Evolutionary conservation across 176 grass and related monocot genomes (phyloP).

Genomic region (Cymbopogon citratus): DNA sequence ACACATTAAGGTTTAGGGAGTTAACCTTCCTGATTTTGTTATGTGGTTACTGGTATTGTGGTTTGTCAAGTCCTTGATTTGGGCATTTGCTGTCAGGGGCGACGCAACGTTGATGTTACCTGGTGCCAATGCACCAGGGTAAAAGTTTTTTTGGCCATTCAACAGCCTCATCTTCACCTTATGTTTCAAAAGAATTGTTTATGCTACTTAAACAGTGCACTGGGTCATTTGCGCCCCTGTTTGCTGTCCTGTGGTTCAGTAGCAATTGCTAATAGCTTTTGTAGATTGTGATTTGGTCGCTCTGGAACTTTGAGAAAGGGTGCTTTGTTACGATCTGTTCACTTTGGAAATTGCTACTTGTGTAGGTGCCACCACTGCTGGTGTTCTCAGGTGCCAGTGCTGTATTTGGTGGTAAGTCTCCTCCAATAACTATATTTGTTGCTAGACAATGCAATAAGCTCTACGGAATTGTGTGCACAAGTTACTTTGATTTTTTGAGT

Average conservation of each 20-base stretch:
- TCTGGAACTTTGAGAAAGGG: background rate
- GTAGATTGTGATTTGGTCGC: background rate
- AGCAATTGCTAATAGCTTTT: background rate
- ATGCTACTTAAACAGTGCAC: background rate
- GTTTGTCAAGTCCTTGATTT: background rate
- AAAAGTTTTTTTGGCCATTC: background rate
- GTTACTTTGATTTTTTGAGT: background rate
- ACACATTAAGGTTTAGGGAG: background rate
- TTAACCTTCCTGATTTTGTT: background rate
- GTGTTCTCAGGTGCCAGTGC: conserved; percentile 83
- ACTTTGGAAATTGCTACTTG: background rate
- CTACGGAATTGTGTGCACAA: background rate
- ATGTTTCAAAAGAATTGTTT: background rate
- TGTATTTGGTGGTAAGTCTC: conserved; percentile 73
- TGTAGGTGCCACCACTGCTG: conserved; percentile 73
- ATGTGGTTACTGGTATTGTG: background rate
- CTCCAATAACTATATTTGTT: background rate
- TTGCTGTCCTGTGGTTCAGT: background rate
- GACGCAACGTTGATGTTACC: background rate
- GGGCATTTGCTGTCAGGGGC: background rate
- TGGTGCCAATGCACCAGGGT: background rate
- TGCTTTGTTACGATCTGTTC: background rate
- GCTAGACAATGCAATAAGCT: background rate
- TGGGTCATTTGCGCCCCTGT: background rate
- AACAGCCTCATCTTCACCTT: background rate